Base-by-base conservation (phyloP, 2,329 filamentous ascomycete genomes). In the Diaporthe amygdali region DNA sequence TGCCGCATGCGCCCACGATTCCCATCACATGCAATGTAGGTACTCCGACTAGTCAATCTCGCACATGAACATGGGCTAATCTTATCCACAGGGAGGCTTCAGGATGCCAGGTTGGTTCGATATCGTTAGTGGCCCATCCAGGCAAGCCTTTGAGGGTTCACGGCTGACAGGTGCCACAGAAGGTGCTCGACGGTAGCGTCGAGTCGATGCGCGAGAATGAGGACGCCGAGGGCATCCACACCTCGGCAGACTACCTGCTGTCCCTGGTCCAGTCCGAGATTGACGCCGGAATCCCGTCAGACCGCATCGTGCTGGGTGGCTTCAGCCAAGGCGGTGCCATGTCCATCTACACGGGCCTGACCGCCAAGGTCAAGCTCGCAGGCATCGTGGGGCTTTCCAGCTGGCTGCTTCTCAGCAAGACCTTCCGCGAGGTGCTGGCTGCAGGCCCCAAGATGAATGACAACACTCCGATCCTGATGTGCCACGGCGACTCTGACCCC, bases 241-340 rank as follows among this genome's bases (percentile, higher is more conserved):
- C 86, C 71, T 94, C 92, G 66, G 90, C 91, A 76, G 89, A 90
- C 51, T 94, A 95, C 83, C 90, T 98, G 81, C 92, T 95, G 82
- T 83, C 84, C 47, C 88, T 98, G 66, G 93, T 98, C 81, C 90
- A 94, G 78, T 85, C 90, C 73, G 94, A 98, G 83, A 90, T 97
- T 68, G 89, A 92, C 69, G 88, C 91, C 68, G 95, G 95, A 72
- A 96, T 98, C 75, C 90, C 94, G 0, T 86, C 94, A 0, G 90
- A 93, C 71, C 92, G 95, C 67, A 95, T 99, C 77, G 90, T 98
- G 22, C 83, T 98, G 8, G 96, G 94, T 41, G 93, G 94, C 49
- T 96, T 96, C 85, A 93, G 91, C 30, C 90, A 98, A 82, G 96
- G 96, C 71, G 96, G 94, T 66, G 95, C 95, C 70, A 94, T 98